Conservation (phyloP, 352 stramenopile species). For the Thalassiosira oceanica region DNA sequence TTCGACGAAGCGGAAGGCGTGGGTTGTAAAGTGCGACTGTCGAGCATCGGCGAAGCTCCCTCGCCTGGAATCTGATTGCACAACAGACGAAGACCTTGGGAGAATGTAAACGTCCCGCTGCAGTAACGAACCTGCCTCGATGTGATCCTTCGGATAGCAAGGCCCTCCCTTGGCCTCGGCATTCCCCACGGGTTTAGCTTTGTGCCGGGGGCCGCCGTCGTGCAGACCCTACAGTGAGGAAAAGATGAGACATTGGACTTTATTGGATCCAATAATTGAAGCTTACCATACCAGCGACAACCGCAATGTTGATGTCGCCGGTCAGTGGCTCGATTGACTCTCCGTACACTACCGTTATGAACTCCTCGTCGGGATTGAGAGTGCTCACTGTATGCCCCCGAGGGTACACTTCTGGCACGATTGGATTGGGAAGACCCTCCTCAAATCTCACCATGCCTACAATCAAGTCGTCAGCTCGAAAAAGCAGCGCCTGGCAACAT, state of each 20-base stretch:
- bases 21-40: constrained; percentile 56
- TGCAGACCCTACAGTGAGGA: constrained; percentile 46
- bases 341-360: constrained; percentile 50
- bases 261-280: constrained; percentile 3
- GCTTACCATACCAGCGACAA: constrained; percentile 24
- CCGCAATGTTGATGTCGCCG: constrained; percentile 46
- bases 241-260: constrained; percentile 8
- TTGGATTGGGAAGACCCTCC: constrained; percentile 37
- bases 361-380: constrained; percentile 19
- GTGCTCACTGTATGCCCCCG: constrained; percentile 36
- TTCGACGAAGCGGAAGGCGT: constrained; percentile 48
- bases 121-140: constrained; percentile 31
- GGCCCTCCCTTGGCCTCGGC: constrained; percentile 39
- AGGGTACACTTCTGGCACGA: constrained; percentile 41
- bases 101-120: constrained; percentile 55
- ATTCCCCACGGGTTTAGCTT: constrained; percentile 19
- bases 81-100: constrained; percentile 10
- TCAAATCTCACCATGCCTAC: constrained; percentile 52
- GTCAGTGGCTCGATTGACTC: constrained; percentile 34
- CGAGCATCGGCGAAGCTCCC: constrained; percentile 39
- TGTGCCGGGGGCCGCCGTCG: constrained; percentile 38
- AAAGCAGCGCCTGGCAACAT: too few relatives aligned
- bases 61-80: constrained; percentile 1
- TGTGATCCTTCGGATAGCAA: constrained; percentile 53
- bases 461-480: too few relatives aligned